These are phyloP conservation scores for Adansonia gregorii DNA, from an alignment of 441 rosid genomes.

Conservation along the genomic window DNA sequence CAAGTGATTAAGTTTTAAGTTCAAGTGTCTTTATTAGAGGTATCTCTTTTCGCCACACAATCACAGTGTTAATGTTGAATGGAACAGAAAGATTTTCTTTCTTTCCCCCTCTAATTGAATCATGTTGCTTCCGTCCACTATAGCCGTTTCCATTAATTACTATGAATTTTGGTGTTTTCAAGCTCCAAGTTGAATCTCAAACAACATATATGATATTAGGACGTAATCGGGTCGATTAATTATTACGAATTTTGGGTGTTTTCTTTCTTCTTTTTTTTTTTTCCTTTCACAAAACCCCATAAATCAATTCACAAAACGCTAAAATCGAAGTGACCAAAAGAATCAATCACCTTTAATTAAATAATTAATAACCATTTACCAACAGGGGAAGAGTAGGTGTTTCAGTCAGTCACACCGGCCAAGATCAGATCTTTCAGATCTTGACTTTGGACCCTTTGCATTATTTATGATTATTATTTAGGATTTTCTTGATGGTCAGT, in stretches of 20 bases:
- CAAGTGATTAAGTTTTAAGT: no score
- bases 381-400: not conserved
- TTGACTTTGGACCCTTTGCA: not conserved
- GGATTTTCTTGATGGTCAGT: no score
- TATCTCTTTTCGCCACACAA: no score
- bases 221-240: no score
- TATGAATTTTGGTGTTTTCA: not conserved
- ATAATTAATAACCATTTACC: not conserved
- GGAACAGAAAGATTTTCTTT: no score
- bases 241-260: no score
- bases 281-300: not conserved
- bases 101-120: no score
- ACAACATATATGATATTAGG: not conserved
- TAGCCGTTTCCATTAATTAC: not conserved
- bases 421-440: not conserved
- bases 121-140: no score
- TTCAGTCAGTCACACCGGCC: not conserved
- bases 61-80: no score
- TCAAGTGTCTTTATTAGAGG: no score
- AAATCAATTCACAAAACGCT: slow-evolving; percentile 3
- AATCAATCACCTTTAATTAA: not conserved
- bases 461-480: no score
- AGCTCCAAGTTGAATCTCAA: not conserved
- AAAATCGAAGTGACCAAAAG: not conserved
- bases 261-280: no score